Percentiles rank a stretch among this genome's conserved stretches.
phyloP scores from a whole-genome alignment of 2,329 filamentous ascomycete genomes.

The Dichotomopilus funicola region DNA sequence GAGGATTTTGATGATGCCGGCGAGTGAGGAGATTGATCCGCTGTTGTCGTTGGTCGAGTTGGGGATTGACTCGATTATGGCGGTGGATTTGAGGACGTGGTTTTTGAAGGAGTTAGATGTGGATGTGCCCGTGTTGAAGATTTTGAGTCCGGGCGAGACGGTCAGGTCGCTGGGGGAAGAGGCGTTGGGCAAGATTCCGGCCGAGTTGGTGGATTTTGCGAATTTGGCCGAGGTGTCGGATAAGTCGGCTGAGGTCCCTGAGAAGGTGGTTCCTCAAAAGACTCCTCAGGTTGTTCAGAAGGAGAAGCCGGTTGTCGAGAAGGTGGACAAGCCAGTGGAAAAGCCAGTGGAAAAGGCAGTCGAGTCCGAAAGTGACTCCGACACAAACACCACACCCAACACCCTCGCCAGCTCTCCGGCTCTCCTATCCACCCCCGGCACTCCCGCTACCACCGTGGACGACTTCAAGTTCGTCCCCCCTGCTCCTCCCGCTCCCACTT shows the following conservation, averaged over 20 bases:
- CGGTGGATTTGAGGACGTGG: constrained; percentile 35
- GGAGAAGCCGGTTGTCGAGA: no score
- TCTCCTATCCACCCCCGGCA: background rate
- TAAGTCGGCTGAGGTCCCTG: background rate
- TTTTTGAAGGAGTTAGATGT: constrained; percentile 29
- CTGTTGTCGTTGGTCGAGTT: background rate
- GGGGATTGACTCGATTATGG: constrained; percentile 29
- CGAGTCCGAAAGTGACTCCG: no score
- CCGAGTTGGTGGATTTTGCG: background rate
- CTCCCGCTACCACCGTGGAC: no score
- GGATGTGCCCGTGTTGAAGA: constrained; percentile 29
- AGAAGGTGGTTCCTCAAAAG: background rate
- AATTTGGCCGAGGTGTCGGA: background rate
- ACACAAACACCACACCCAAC: background rate
- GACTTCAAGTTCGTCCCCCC: no score
- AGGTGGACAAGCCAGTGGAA: background rate
- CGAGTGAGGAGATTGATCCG: background rate
- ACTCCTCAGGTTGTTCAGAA: background rate
- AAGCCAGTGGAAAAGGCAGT: no score
- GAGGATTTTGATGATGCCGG: background rate
- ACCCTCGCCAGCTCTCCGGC: background rate
- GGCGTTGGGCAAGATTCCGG: constrained; percentile 26
- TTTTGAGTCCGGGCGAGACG: constrained; percentile 20
- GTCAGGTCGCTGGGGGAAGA: constrained; percentile 10
- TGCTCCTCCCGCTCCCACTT: background rate